A percentile compares a stretch with the other conserved stretches of the same genome.
Evolutionary conservation across 1,139 yeast species (phyloP).

Genomic region (Lodderomyces jiufengensis): DNA sequence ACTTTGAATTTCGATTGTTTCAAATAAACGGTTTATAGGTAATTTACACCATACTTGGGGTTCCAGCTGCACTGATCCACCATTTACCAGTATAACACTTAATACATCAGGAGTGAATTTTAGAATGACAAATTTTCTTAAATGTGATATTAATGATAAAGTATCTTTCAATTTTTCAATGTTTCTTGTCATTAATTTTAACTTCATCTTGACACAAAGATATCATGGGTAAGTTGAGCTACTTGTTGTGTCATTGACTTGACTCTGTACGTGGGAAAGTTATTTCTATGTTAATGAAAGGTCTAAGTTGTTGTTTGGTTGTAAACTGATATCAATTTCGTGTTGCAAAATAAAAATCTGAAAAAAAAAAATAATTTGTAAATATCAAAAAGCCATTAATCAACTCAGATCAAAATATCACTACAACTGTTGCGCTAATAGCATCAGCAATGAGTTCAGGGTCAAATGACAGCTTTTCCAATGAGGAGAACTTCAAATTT

Average conservation of each 20-base stretch:
- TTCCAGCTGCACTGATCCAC: constrained; percentile 38
- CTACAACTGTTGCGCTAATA: background rate
- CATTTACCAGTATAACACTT: constrained; percentile 46
- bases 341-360: background rate
- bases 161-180: constrained; percentile 29
- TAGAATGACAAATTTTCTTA: constrained; percentile 33
- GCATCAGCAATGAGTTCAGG: constrained; percentile 12
- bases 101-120: constrained; percentile 47
- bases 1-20: constrained; percentile 44
- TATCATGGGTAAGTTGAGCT: too few species aligned
- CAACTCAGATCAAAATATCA: background rate
- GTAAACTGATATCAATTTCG: too few species aligned
- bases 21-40: constrained; percentile 41
- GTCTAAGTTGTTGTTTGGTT: too few species aligned
- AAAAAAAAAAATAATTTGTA: constrained; percentile 1
- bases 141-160: constrained; percentile 27
- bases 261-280: too few species aligned
- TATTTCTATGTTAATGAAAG: too few species aligned
- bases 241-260: too few species aligned
- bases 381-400: background rate
- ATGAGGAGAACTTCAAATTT: constrained; percentile 54
- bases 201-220: constrained; percentile 30
- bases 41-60: constrained; percentile 65
- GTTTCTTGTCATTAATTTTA: constrained; percentile 30
- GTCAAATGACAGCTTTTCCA: constrained; percentile 18